Conservation (phyloP, 345 rosid species). For the Sonneratia caseolaris region DNA sequence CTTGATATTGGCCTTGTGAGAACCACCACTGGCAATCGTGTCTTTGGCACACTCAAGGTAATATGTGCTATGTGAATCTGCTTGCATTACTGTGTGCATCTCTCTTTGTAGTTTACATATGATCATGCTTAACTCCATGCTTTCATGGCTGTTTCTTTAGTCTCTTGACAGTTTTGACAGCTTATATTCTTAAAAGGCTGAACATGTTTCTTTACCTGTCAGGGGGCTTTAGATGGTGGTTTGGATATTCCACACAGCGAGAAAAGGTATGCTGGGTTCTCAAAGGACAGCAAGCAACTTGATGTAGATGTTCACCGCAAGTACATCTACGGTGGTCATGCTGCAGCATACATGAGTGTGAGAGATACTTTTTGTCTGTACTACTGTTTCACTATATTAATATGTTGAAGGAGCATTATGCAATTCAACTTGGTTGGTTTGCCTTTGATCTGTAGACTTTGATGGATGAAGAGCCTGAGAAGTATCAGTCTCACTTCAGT, state of each 20-base stretch:
- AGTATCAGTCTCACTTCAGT: slow-evolving; percentile 57
- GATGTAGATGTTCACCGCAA: slow-evolving; percentile 75
- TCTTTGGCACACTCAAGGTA: slow-evolving; percentile 72
- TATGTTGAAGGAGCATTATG: not conserved
- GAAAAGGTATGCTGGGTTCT: slow-evolving; percentile 79
- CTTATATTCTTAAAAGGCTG: not conserved
- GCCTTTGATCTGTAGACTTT: slow-evolving; percentile 20
- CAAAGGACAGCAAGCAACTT: slow-evolving; percentile 59
- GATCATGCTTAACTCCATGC: not conserved
- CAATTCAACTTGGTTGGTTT: not conserved
- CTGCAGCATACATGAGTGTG: slow-evolving; percentile 75
- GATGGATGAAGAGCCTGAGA: slow-evolving; percentile 62
- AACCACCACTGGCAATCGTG: slow-evolving; percentile 71
- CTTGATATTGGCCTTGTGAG: slow-evolving; percentile 70
- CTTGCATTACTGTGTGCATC: not conserved
- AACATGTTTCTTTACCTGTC: not conserved
- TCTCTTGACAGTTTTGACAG: too few relatives aligned
- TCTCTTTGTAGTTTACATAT: not conserved
- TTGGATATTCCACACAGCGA: slow-evolving; percentile 88
- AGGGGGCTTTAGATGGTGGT: slow-evolving; percentile 92
- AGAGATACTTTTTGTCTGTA: not conserved
- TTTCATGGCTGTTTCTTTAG: too few relatives aligned
- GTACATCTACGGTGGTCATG: slow-evolving; percentile 71
- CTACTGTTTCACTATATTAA: not conserved
- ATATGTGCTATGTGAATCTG: not conserved